Conservation (phyloP, 2,329 filamentous ascomycete species). For the Colletotrichum neosansevieriae region DNA sequence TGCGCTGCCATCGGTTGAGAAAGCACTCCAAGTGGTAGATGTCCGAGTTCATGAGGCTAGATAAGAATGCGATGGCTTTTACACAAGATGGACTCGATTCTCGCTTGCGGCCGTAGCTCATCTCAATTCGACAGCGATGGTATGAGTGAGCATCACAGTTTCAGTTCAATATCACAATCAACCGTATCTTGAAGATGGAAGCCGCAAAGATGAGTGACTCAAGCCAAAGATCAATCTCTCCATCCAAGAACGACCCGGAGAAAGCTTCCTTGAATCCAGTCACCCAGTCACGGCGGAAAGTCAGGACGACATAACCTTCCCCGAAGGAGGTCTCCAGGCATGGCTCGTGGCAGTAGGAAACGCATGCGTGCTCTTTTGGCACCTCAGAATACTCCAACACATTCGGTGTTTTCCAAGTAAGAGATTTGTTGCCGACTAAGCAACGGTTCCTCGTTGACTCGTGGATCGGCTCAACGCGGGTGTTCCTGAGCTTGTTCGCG, state of each 20-base stretch:
- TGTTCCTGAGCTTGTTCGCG: conserved; percentile 52
- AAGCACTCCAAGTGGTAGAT: neutral
- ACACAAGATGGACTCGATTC: neutral
- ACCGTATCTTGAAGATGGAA: too few relatives aligned
- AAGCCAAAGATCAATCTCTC: neutral
- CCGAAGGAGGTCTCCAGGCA: conserved; percentile 51
- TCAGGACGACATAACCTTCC: conserved; percentile 36
- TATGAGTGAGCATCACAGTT: neutral
- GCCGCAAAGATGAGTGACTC: neutral
- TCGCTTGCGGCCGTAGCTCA: too few relatives aligned
- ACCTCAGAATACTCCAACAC: conserved; percentile 57
- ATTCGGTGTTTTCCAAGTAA: conserved; percentile 56
- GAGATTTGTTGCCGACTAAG: too few relatives aligned
- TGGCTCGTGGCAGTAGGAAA: conserved; percentile 55
- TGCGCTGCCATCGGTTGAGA: neutral
- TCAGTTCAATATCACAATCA: rapidly evolving
- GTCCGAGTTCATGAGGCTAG: neutral
- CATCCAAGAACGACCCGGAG: neutral
- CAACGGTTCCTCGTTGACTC: too few relatives aligned
- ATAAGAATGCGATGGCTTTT: neutral
- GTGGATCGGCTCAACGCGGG: conserved; percentile 57
- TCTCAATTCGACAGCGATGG: too few relatives aligned
- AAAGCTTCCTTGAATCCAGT: neutral
- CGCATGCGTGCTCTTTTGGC: conserved; percentile 52
- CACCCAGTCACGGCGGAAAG: neutral